Evolutionary conservation across 2,329 filamentous ascomycete species (phyloP).

Genomic region (Cytospora piceicola): DNA sequence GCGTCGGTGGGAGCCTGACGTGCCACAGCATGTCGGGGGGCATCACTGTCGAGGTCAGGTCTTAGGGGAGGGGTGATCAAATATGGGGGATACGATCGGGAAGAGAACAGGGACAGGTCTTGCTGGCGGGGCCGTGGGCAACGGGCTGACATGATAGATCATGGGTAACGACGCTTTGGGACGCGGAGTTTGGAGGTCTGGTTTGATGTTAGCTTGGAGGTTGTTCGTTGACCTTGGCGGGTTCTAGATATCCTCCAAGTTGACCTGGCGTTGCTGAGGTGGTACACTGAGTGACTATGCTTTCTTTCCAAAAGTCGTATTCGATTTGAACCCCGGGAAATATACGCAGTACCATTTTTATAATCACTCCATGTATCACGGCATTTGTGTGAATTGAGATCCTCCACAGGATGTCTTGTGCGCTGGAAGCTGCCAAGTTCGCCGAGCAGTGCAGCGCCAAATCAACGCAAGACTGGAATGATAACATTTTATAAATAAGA

Average conservation of each 20-base stretch:
- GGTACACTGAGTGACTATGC: not conserved
- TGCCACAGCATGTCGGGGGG: constrained; percentile 23
- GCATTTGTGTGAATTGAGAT: too few relatives aligned
- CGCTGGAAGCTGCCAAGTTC: too few relatives aligned
- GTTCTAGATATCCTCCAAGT: too few relatives aligned
- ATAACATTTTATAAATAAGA: not conserved
- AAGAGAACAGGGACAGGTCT: not conserved
- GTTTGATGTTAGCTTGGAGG: not conserved
- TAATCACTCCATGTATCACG: too few relatives aligned
- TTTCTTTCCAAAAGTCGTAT: not conserved
- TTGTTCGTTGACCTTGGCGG: not conserved
- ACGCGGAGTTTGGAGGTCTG: not conserved
- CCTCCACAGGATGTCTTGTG: too few relatives aligned
- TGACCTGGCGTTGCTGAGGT: not conserved
- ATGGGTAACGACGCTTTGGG: not conserved
- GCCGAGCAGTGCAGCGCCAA: not conserved
- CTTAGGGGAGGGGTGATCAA: not conserved
- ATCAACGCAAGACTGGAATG: too few relatives aligned
- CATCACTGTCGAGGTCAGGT: constrained; percentile 16
- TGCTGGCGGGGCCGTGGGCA: not conserved
- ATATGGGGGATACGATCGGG: not conserved
- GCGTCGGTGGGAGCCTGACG: constrained; percentile 15
- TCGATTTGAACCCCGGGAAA: too few relatives aligned
- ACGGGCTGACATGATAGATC: not conserved
- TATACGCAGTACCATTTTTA: too few relatives aligned